Evolutionary conservation across 345 rosid species (phyloP).

Genomic region (Sapria himalayana): DNA sequence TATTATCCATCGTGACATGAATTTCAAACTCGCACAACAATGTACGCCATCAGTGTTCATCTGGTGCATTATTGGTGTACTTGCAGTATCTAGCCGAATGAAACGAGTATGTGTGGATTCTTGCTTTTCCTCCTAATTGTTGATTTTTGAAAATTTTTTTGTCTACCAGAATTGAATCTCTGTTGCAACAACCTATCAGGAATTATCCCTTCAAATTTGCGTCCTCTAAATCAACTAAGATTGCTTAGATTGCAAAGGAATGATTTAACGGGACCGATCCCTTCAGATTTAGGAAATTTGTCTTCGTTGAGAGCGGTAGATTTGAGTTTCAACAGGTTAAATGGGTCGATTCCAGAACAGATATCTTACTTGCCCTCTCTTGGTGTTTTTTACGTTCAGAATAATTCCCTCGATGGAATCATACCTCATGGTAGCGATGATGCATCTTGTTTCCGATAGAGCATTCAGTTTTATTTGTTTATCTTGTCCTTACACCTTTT

Average conservation of each 20-base stretch:
- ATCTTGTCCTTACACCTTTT: slow-evolving; percentile 1
- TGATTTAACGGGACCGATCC: slow-evolving; percentile 32
- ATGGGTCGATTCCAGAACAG: slow-evolving; percentile 31
- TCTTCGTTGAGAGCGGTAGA: slow-evolving; percentile 39
- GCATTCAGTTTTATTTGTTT: background rate
- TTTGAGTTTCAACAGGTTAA: slow-evolving; percentile 38
- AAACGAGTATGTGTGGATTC: too few relatives aligned
- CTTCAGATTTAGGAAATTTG: slow-evolving; percentile 33
- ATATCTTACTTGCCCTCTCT: slow-evolving; percentile 27
- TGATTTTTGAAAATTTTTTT: slow-evolving; percentile 2
- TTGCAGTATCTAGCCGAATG: too few relatives aligned
- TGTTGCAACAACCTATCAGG: slow-evolving; percentile 68
- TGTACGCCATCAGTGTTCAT: background rate
- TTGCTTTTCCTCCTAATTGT: slow-evolving; percentile 1
- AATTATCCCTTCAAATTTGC: slow-evolving; percentile 31
- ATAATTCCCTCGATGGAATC: slow-evolving; percentile 52
- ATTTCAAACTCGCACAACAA: background rate
- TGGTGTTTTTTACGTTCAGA: slow-evolving; percentile 49
- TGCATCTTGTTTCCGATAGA: too few relatives aligned
- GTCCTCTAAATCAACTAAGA: slow-evolving; percentile 41
- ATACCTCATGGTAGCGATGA: slow-evolving; percentile 47
- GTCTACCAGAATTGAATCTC: slow-evolving; percentile 39
- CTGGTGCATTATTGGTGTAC: background rate
- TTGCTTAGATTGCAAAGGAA: slow-evolving; percentile 60
- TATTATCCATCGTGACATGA: background rate